Evolutionary conservation across 2,329 filamentous ascomycete genomes (phyloP).

Genomic region (Coniochaeta hoffmannii): DNA sequence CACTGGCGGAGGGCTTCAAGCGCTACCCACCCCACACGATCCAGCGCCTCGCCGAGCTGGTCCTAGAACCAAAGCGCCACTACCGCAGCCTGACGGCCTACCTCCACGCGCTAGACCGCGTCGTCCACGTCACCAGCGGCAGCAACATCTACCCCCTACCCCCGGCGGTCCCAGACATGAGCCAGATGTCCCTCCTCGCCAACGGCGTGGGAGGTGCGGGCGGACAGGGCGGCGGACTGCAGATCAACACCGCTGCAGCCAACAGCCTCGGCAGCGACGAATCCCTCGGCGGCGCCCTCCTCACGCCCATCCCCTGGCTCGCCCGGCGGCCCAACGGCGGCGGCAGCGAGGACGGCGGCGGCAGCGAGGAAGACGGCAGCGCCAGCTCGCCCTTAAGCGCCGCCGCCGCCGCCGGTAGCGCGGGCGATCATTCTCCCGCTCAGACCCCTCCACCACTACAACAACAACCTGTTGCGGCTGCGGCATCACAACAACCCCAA

Average conservation of each 20-base stretch:
- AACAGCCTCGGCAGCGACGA: constrained; percentile 71
- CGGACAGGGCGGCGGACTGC: not conserved
- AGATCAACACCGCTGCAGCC: constrained; percentile 27
- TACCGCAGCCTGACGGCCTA: constrained; percentile 79
- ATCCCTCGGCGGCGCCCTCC: constrained; percentile 76
- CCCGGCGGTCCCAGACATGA: constrained; percentile 51
- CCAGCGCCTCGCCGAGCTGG: constrained; percentile 82
- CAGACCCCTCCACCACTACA: constrained; percentile 4
- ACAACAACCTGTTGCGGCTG: constrained; percentile 10
- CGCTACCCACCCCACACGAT: constrained; percentile 82
- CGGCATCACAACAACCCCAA: constrained; percentile 11
- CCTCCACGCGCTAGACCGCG: constrained; percentile 82
- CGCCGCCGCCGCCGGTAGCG: not conserved
- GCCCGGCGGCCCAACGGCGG: constrained; percentile 28
- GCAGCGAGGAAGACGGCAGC: constrained; percentile 11
- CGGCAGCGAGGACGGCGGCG: constrained; percentile 11
- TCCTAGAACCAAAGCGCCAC: constrained; percentile 67
- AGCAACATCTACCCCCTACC: constrained; percentile 78
- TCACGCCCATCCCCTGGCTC: constrained; percentile 94
- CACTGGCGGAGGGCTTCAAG: constrained; percentile 60
- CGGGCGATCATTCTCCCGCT: constrained; percentile 2
- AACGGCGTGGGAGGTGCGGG: constrained; percentile 54
- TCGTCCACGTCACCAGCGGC: constrained; percentile 81
- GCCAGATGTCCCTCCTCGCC: constrained; percentile 41
- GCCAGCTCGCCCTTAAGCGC: constrained; percentile 12